Base-by-base conservation (phyloP, 148 eudicot species). In the Oxyria digyna region DNA sequence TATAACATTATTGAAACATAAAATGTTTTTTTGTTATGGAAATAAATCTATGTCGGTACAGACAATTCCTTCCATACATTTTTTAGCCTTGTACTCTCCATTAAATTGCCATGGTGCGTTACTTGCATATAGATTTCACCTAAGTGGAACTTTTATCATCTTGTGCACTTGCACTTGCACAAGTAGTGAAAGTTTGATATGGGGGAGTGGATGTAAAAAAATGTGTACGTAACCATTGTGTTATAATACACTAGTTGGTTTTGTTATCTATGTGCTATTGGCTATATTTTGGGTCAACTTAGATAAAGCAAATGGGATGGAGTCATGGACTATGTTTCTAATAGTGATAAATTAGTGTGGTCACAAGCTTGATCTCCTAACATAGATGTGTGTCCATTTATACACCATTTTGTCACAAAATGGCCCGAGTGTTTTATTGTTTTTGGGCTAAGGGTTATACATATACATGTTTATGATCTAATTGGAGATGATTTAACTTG, bases 281-380 rank as follows among this genome's bases (percentile, higher is more conserved):
- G n/a, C 6, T 35, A 20, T 20, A 9, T 20, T 26, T 57, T 26
- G 64, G 64, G 33, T 43, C 70, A 40, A 42, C 73, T 72, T 70
- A 70, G 72, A 72, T 63, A 71, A 68, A 68, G 57, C 23, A 24
- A 52, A 66, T 72, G 37, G 42, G 42, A 57, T 57, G 35, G 37
- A 27, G 37, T 42, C 52, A 57, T 57, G 64, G 64, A 57, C 64
- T 57, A 57, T 57, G 64, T 57, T 57, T 57, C 35, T 57, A 57
- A 21, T 20, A 35, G 63, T 55, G 63, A 55, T 55, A 55, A 64
- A 74, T 45, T 57, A 57, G 64, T 4, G 64, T 57, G 55, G 73
- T 69, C 69, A 23, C 71, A 72, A 73, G 70, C 70, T 33, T 64
- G 72, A 75, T 55, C 71, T 37, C 3, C 32, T 71, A 38, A 57